Evolutionary conservation across 2,329 filamentous ascomycete species (phyloP).

Genomic region (Daldinia sp.): DNA sequence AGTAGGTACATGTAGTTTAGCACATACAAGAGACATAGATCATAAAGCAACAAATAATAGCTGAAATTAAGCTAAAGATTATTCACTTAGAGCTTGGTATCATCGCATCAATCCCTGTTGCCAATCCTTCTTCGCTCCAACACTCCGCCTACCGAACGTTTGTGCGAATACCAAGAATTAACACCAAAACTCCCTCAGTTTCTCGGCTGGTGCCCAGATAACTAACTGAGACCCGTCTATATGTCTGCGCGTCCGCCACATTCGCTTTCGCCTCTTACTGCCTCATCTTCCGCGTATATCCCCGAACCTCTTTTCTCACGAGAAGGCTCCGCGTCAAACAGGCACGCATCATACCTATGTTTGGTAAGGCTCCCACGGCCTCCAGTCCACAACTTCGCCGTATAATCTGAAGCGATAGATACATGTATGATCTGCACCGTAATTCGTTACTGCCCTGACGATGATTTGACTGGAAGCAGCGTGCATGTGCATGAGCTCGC

Average conservation of each 20-base stretch:
- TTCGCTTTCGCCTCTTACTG: not conserved
- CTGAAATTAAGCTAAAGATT: conserved; percentile 30
- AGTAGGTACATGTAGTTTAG: not conserved
- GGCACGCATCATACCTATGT: not conserved
- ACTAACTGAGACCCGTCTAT: not conserved
- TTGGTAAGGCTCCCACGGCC: too few relatives aligned
- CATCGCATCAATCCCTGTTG: conserved; percentile 14
- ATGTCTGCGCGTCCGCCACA: not conserved
- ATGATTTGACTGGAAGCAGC: conserved; percentile 61
- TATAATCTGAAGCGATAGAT: conserved; percentile 71
- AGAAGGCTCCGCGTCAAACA: not conserved
- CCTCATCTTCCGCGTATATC: not conserved
- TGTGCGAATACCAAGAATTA: not conserved
- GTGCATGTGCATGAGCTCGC: conserved; percentile 57
- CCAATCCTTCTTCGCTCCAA: not conserved
- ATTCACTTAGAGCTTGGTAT: conserved; percentile 37
- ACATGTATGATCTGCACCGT: conserved; percentile 69
- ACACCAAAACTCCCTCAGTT: conserved; percentile 12
- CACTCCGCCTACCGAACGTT: not conserved
- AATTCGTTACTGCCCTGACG: conserved; percentile 65
- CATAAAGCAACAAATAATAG: conserved; percentile 4
- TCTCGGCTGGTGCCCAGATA: not conserved
- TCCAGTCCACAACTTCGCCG: too few relatives aligned
- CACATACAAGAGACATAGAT: not conserved
- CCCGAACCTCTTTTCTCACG: not conserved